Conservation (phyloP, 305 asterid genomes). For the Fraxinus xanthoxyloides region DNA sequence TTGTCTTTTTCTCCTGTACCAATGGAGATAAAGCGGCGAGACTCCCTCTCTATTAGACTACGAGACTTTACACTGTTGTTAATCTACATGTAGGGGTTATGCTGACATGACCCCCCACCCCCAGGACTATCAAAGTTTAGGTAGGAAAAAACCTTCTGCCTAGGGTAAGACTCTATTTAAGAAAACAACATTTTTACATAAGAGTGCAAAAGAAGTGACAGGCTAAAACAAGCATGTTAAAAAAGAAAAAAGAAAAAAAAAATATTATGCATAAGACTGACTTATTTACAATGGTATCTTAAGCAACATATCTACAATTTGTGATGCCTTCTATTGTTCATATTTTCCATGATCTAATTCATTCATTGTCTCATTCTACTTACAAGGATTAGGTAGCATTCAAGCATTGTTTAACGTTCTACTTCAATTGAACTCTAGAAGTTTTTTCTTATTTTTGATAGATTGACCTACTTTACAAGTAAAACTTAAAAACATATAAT, state of each 20-base stretch:
- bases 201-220: not conserved
- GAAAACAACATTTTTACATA: not conserved
- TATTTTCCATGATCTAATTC: not conserved
- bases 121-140: not conserved
- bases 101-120: not conserved
- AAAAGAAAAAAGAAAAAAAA: not conserved
- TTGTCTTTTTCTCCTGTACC: not conserved
- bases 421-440: not conserved
- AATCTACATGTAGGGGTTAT: not conserved
- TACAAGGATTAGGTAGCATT: not conserved
- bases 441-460: not conserved
- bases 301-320: not conserved
- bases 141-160: not conserved
- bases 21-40: not conserved
- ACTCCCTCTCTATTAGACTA: not conserved
- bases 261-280: too few relatives aligned
- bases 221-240: not conserved
- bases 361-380: not conserved
- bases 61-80: not conserved
- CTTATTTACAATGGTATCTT: not conserved
- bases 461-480: not conserved
- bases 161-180: not conserved
- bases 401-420: not conserved
- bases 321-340: not conserved
- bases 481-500: not conserved